phyloP scores from a whole-genome alignment of 257 asterid genomes.

The Fraxinus excelsior region DNA sequence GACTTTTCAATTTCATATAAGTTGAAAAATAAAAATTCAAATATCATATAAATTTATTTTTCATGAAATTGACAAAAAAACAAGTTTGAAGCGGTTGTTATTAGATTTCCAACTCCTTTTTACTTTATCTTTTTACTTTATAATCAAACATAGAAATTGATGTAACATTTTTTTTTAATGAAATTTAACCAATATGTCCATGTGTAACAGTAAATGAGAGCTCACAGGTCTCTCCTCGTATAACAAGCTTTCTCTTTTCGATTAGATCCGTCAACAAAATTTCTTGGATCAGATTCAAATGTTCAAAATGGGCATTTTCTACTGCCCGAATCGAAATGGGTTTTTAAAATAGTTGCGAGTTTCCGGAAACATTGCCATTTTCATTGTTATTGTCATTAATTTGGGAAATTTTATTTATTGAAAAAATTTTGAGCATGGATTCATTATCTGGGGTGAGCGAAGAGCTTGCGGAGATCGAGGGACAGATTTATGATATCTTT shows the following conservation, averaged over 20 bases:
- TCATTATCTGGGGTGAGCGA: conserved; percentile 62
- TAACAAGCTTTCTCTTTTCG: conserved; percentile 1
- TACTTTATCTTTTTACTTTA: too few species aligned
- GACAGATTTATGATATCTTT: conserved; percentile 79
- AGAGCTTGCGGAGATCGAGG: conserved; percentile 92
- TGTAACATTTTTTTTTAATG: too few species aligned
- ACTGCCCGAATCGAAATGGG: neutral
- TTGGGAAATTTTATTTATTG: conserved; percentile 12
- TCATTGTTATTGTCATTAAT: conserved; percentile 9
- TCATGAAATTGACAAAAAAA: too few species aligned
- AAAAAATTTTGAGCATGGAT: conserved; percentile 45
- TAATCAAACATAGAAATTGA: too few species aligned
- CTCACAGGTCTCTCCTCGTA: conserved; percentile 28
- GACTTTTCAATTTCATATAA: too few species aligned
- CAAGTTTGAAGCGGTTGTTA: too few species aligned
- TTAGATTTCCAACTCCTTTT: too few species aligned
- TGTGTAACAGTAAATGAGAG: too few species aligned
- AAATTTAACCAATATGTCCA: too few species aligned
- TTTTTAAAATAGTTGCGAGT: conserved; percentile 19
- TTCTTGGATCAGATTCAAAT: conserved; percentile 16
- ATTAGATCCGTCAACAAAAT: conserved; percentile 43
- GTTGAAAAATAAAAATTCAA: too few species aligned
- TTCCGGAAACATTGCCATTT: neutral
- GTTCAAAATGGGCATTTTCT: neutral
- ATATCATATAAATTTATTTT: too few species aligned